These are phyloP conservation scores for Neurospora sp. DNA, from an alignment of 495 filamentous ascomycete genomes.

Conservation along the genomic window DNA sequence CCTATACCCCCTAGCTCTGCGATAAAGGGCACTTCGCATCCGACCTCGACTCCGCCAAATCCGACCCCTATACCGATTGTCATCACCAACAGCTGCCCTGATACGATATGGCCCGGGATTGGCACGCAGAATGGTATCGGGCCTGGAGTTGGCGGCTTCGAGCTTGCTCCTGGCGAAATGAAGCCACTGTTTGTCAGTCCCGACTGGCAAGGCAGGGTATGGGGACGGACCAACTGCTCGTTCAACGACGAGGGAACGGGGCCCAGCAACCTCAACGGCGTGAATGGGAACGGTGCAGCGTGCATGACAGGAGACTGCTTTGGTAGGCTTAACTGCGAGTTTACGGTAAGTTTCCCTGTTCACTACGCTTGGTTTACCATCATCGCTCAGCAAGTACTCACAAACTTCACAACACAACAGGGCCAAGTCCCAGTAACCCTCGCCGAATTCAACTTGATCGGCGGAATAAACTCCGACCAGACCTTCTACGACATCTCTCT, in stretches of 20 bases:
- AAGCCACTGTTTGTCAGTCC: slow-evolving; percentile 46
- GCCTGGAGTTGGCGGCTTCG: slow-evolving; percentile 53
- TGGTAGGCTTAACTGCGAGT: slow-evolving; percentile 52
- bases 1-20: neutral
- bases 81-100: slow-evolving; percentile 56
- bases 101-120: slow-evolving; percentile 64
- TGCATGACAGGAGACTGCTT: slow-evolving; percentile 68
- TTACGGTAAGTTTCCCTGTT: slow-evolving; percentile 38
- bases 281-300: slow-evolving; percentile 46
- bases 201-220: slow-evolving; percentile 71
- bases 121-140: slow-evolving; percentile 54
- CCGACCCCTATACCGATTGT: slow-evolving; percentile 34
- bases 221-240: slow-evolving; percentile 75
- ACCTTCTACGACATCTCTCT: slow-evolving; percentile 78
- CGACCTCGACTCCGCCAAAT: slow-evolving; percentile 2
- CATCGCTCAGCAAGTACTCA: neutral
- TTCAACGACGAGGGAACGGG: slow-evolving; percentile 50
- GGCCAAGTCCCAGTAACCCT: slow-evolving; percentile 59
- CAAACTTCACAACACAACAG: slow-evolving; percentile 13
- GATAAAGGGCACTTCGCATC: neutral
- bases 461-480: slow-evolving; percentile 44
- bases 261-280: slow-evolving; percentile 34
- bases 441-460: slow-evolving; percentile 63
- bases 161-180: slow-evolving; percentile 41
- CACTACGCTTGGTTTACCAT: neutral